Conservation (phyloP, 257 asterid genomes). For the Solanum commersonii region DNA sequence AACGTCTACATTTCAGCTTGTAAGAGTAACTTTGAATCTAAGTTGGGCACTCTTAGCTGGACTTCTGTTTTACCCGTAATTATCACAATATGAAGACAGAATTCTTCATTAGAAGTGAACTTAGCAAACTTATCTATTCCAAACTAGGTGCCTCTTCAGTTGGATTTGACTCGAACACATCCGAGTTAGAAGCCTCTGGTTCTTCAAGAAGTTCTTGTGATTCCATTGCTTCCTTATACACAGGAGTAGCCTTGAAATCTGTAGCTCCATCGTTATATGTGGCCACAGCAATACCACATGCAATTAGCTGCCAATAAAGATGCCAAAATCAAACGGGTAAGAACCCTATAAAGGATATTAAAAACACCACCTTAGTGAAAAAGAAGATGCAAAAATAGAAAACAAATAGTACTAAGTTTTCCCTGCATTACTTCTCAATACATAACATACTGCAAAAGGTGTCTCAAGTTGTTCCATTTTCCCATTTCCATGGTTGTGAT, state of each 20-base stretch:
- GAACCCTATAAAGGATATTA: background rate
- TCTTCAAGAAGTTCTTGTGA: slow-evolving; percentile 69
- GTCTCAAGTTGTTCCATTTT: background rate
- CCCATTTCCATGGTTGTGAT: background rate
- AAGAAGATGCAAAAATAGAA: background rate
- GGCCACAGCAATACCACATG: slow-evolving; percentile 79
- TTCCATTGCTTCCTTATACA: slow-evolving; percentile 74
- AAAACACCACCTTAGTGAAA: no score
- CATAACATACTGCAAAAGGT: background rate
- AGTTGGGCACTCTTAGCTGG: background rate
- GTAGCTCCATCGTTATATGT: slow-evolving; percentile 83
- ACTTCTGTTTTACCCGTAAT: background rate
- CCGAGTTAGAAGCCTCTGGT: slow-evolving; percentile 64
- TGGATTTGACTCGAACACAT: slow-evolving; percentile 88
- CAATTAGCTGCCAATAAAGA: slow-evolving; percentile 40
- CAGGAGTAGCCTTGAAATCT: slow-evolving; percentile 85
- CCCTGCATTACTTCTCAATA: background rate
- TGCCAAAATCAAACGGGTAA: background rate
- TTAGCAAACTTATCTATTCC: slow-evolving; percentile 37
- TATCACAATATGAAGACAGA: background rate
- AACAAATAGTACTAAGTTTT: background rate
- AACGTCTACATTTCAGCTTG: background rate
- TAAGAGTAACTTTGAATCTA: background rate
- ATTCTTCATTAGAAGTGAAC: background rate
- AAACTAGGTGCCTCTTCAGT: slow-evolving; percentile 84